phyloP scores from a whole-genome alignment of 106 monocot species.

The Dendrobium nobile region DNA sequence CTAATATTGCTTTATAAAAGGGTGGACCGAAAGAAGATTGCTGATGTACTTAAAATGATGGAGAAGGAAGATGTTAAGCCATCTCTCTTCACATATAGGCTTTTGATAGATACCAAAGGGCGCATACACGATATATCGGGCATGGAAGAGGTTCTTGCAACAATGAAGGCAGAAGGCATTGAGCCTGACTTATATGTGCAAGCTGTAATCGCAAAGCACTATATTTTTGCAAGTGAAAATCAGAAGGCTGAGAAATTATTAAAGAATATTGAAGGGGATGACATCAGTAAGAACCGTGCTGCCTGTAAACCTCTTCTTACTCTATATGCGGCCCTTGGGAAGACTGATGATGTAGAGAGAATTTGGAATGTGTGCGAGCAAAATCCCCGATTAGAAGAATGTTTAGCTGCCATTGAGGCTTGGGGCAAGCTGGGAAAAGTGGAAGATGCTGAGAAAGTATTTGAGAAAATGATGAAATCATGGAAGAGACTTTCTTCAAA shows the following conservation, averaged over 20 bases:
- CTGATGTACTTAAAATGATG: constrained; percentile 78
- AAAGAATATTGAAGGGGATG: constrained; percentile 67
- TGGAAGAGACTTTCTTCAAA: constrained; percentile 40
- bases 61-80: constrained; percentile 84
- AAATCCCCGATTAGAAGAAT: constrained; percentile 24
- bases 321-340: constrained; percentile 60
- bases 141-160: constrained; percentile 67
- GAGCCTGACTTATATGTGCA: constrained; percentile 39
- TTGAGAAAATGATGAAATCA: constrained; percentile 42
- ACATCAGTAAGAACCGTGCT: constrained; percentile 41
- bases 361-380: constrained; percentile 55
- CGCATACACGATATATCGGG: constrained; percentile 48
- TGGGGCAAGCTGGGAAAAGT: constrained; percentile 60
- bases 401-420: constrained; percentile 61
- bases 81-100: constrained; percentile 60
- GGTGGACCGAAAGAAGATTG: constrained; percentile 64
- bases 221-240: constrained; percentile 37
- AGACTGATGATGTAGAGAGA: constrained; percentile 61
- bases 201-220: constrained; percentile 51
- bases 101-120: constrained; percentile 85
- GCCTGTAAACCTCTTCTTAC: constrained; percentile 48
- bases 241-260: constrained; percentile 47
- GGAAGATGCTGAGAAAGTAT: constrained; percentile 68
- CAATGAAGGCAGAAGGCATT: constrained; percentile 69
- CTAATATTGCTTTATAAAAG: constrained; percentile 86